Evolutionary conservation across 2,329 filamentous ascomycete genomes (phyloP).

Genomic region (Escovopsis sp.): DNA sequence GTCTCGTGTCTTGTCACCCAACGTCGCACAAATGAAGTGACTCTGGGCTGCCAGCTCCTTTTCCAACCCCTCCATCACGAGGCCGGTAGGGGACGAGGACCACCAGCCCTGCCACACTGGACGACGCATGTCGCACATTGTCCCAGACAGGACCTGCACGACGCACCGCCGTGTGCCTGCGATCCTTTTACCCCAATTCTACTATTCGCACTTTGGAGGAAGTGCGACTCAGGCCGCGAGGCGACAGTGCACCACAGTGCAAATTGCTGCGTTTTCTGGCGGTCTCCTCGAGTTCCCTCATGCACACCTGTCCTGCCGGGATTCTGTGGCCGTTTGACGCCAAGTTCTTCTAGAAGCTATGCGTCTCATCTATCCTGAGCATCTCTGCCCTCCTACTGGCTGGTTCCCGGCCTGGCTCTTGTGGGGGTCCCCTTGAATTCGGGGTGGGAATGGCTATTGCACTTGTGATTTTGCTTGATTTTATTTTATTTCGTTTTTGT

Average conservation of each 20-base stretch:
- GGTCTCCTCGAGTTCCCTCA: background rate
- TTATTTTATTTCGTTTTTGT: too few species aligned
- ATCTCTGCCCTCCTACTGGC: too few species aligned
- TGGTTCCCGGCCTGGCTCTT: too few species aligned
- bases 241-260: background rate
- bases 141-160: background rate
- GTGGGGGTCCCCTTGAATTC: too few species aligned
- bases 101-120: background rate
- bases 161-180: background rate
- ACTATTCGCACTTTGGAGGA: background rate
- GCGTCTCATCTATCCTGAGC: too few species aligned
- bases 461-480: too few species aligned
- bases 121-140: background rate
- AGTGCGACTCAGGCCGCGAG: background rate
- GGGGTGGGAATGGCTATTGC: too few species aligned
- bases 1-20: too few species aligned
- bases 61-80: too few species aligned
- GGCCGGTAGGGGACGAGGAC: too few species aligned
- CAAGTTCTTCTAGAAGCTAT: constrained; percentile 6
- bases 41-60: too few species aligned
- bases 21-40: too few species aligned
- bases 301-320: constrained; percentile 4
- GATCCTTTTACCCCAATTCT: background rate
- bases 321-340: constrained; percentile 1
- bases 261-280: background rate